phyloP scores from a whole-genome alignment of 257 asterid genomes.

The Handroanthus guayacan region DNA sequence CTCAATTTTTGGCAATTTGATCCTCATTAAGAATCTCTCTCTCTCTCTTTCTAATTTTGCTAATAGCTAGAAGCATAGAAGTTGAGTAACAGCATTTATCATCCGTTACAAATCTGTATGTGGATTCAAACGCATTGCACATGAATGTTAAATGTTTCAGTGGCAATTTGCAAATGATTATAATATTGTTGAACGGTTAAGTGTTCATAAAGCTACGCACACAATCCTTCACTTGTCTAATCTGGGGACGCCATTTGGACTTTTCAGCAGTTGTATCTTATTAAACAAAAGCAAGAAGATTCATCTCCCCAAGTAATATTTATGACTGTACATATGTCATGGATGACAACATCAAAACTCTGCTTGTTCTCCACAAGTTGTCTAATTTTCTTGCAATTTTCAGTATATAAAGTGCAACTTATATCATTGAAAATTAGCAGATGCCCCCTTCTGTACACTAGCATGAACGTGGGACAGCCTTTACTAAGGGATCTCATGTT shows the following conservation, averaged over 20 bases:
- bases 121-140: background rate
- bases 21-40: background rate
- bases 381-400: background rate
- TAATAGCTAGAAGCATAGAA: background rate
- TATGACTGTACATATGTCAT: background rate
- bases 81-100: background rate
- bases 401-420: background rate
- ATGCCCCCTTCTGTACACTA: background rate
- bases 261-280: background rate
- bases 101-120: background rate
- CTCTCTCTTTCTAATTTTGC: background rate
- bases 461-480: background rate
- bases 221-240: background rate
- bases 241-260: background rate
- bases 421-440: background rate
- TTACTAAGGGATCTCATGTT: background rate
- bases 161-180: background rate
- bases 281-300: slow-evolving; percentile 9
- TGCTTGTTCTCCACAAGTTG: background rate
- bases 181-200: background rate
- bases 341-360: background rate
- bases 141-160: background rate
- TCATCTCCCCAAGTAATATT: background rate
- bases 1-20: background rate
- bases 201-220: background rate